These are phyloP conservation scores for Tolypocladium tundrense DNA, from an alignment of 2,329 filamentous ascomycete species.

Conservation along the genomic window DNA sequence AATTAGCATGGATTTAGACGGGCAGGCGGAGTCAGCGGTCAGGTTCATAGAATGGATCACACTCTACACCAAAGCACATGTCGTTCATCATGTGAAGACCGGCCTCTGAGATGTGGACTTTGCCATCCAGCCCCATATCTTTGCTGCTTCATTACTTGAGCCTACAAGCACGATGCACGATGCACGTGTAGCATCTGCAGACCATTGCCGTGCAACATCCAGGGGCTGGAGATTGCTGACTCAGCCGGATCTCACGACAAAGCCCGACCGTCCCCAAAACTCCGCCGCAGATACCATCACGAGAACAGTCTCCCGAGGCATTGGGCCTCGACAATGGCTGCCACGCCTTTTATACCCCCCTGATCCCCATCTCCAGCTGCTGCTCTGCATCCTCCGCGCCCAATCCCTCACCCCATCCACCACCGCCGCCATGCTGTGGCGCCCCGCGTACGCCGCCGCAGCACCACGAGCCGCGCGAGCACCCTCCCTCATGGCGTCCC, in stretches of 20 bases:
- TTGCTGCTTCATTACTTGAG: too few relatives aligned
- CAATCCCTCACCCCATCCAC: not conserved
- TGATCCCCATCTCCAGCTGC: slow-evolving; percentile 2
- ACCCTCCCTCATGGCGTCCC: slow-evolving; percentile 5
- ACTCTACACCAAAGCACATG: not conserved
- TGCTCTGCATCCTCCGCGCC: not conserved
- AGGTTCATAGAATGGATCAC: not conserved
- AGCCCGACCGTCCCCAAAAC: slow-evolving; percentile 25
- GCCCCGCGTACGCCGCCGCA: not conserved
- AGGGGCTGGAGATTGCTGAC: not conserved
- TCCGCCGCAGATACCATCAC: slow-evolving; percentile 40
- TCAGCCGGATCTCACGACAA: not conserved
- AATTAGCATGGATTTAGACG: not conserved
- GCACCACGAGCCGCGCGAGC: not conserved
- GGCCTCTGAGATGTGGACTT: not conserved
- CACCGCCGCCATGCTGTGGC: not conserved
- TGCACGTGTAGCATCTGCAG: too few relatives aligned
- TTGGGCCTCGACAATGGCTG: slow-evolving; percentile 21
- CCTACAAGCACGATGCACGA: too few relatives aligned
- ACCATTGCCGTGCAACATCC: too few relatives aligned
- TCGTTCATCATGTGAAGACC: too few relatives aligned
- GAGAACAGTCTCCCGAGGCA: slow-evolving; percentile 15
- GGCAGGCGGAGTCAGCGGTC: not conserved
- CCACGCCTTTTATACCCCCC: slow-evolving; percentile 5
- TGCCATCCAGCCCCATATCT: too few relatives aligned